Evolutionary conservation across 1,284 basidiomycete genomes (phyloP), one percentile per base, ranked within the genome.

Genomic region (Cryptococcus hybrid): DNA sequence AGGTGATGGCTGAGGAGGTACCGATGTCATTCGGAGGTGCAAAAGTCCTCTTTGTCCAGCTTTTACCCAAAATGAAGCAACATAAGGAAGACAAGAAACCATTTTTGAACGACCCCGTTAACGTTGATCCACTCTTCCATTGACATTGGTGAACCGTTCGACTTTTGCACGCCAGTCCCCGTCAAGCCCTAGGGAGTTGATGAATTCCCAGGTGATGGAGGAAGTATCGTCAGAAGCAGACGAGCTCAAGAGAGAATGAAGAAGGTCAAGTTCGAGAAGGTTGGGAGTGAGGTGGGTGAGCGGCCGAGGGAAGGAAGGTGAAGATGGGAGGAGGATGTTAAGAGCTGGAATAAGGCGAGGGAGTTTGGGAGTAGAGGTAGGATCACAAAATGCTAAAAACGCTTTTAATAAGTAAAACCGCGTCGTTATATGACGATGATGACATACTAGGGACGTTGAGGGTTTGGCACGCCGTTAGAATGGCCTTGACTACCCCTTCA

Each of bases 341-440:
- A 94, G 78, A 0, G 88, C 86, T 0, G 85, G 82, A 7, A 94
- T 70, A 47, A 97, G 84, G 2, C 82, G 80, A 2, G 81, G 79
- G 2, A 89, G 87, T 78, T 97, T 98, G 37, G 83, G 78, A 8
- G 88, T 82, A 0, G 92, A 95, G 0, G 94, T 98, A 0, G 94
- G 93, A 76, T 98, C 82, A 64, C 79, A 81, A 55, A 80, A 75
- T 37, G 78, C 78, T 78, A 59, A 35, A 67, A 2, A 11, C 6
- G 9, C 7, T 9, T 7, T 11, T 4, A 30, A 18, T 49, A 38
- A 48, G 52, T 52, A 15, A 24, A 48, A 44, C 8, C 43, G n/a
- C 43, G 5, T 18, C 5, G 18, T 52, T 47, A 51, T 36, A 49
- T 44, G 38, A 15, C 39, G 37, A 54, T 48, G 24, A 24, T 42